Evolutionary conservation across 2,329 filamentous ascomycete species (phyloP).

Genomic region (Rutstroemia sp.): DNA sequence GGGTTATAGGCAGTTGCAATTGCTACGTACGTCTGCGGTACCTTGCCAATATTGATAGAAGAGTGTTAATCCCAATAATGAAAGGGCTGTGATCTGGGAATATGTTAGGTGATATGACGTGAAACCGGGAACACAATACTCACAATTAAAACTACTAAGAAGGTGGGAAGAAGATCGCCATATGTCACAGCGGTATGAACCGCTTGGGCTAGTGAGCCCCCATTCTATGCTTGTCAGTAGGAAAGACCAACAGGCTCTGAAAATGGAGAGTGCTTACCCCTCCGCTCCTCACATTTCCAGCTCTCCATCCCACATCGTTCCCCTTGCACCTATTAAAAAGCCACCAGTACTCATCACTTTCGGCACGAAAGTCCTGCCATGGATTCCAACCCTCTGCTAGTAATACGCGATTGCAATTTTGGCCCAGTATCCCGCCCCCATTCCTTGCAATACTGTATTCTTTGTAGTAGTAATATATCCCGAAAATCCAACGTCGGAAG

Average conservation of each 20-base stretch:
- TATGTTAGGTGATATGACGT: too few species aligned
- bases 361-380: not conserved
- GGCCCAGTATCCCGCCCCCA: not conserved
- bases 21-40: too few species aligned
- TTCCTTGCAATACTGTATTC: not conserved
- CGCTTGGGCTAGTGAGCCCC: too few species aligned
- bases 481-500: not conserved
- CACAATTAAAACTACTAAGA: too few species aligned
- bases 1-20: too few species aligned
- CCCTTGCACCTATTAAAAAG: slow-evolving; percentile 3
- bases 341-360: slow-evolving; percentile 1
- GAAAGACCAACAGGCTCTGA: not conserved
- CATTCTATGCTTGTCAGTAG: not conserved
- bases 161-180: too few species aligned
- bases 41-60: too few species aligned
- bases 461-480: slow-evolving; percentile 2
- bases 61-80: too few species aligned
- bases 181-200: too few species aligned
- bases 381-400: not conserved
- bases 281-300: not conserved
- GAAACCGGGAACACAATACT: too few species aligned
- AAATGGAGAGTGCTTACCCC: not conserved
- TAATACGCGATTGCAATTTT: not conserved
- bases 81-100: too few species aligned
- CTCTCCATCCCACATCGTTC: not conserved